These are phyloP conservation scores for Cinnamomum chago DNA, from an alignment of 164 flowering plant genomes.

Conservation along the genomic window DNA sequence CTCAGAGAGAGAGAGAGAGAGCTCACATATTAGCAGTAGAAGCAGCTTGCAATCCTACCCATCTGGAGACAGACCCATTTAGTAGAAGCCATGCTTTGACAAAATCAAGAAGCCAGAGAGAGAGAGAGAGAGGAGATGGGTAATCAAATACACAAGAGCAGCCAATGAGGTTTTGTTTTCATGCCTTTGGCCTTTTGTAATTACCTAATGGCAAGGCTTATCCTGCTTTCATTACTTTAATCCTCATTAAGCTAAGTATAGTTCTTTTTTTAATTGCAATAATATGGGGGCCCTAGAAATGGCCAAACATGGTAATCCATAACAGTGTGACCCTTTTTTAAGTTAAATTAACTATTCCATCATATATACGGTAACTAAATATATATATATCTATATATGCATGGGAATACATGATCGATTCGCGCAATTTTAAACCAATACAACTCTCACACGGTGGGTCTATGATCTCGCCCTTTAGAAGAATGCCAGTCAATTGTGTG, in stretches of 20 bases:
- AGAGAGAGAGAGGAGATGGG: constrained; percentile 13
- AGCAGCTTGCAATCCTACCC: constrained; percentile 9
- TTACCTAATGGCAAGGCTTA: not conserved
- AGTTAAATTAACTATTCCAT: too few species aligned
- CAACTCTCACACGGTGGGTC: too few species aligned
- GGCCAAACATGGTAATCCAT: not conserved
- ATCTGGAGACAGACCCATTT: not conserved
- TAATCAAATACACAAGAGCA: constrained; percentile 27
- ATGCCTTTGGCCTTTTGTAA: constrained; percentile 25
- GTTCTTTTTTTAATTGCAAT: too few species aligned
- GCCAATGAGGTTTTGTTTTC: constrained; percentile 35
- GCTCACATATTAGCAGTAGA: constrained; percentile 25
- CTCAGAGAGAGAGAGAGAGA: constrained; percentile 13
- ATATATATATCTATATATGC: too few species aligned
- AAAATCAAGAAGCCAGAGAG: constrained; percentile 1
- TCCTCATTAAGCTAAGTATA: not conserved
- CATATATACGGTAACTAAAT: too few species aligned
- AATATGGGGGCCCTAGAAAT: too few species aligned
- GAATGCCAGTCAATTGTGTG: too few species aligned
- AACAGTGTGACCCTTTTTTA: too few species aligned
- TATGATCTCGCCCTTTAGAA: too few species aligned
- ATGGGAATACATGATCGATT: too few species aligned
- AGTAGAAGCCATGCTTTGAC: too few species aligned
- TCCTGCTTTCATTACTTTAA: not conserved
- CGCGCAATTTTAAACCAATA: too few species aligned